Conservation (phyloP, 2,329 filamentous ascomycete genomes). For the Stylonectria norvegica region DNA sequence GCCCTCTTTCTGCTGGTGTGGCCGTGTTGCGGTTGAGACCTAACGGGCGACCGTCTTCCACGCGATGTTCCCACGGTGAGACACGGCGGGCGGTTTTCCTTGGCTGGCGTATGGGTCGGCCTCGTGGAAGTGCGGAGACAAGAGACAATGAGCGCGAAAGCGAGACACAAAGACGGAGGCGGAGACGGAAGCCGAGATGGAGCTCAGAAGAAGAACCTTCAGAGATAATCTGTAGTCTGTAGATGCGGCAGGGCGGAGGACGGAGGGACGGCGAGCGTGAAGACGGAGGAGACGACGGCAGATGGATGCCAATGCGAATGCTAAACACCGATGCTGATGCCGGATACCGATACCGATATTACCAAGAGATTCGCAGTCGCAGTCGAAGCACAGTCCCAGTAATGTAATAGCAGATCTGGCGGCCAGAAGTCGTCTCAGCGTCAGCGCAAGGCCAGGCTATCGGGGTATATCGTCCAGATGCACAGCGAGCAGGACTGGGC, state of each 20-base stretch:
- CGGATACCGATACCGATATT: too few relatives aligned
- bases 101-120: constrained; percentile 22
- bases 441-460: background rate
- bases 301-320: too few relatives aligned
- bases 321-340: too few relatives aligned
- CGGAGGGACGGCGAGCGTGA: constrained; percentile 1
- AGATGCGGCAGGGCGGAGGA: constrained; percentile 7
- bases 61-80: constrained; percentile 20
- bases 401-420: background rate
- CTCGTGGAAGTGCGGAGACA: constrained; percentile 25
- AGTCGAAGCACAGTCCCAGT: background rate
- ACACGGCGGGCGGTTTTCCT: constrained; percentile 22
- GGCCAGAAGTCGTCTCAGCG: background rate
- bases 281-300: background rate
- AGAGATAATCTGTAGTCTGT: too few relatives aligned
- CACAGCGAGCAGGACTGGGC: constrained; percentile 19
- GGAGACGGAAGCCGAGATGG: background rate
- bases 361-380: too few relatives aligned
- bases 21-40: constrained; percentile 7
- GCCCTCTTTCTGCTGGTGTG: too few relatives aligned
- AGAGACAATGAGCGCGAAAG: constrained; percentile 2
- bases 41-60: constrained; percentile 15
- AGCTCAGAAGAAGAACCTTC: too few relatives aligned
- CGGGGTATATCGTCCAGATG: constrained; percentile 11
- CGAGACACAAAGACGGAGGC: background rate